These are phyloP conservation scores for Fusarium devonianum DNA, from an alignment of 2,329 filamentous ascomycete species.

Conservation along the genomic window DNA sequence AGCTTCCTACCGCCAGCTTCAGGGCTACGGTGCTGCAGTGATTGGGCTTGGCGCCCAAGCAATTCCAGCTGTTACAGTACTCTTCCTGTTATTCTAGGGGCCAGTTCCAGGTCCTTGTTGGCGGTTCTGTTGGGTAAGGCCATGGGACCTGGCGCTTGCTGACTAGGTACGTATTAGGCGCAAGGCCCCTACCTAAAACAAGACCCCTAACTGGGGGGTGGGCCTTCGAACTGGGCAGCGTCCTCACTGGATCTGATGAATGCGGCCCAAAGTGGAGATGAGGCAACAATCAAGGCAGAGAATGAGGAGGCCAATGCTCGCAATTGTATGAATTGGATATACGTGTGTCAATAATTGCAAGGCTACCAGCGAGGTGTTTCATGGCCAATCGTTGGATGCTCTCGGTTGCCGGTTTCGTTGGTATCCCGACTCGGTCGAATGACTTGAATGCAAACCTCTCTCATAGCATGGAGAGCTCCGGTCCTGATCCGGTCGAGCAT, in stretches of 20 bases:
- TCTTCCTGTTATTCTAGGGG: neutral
- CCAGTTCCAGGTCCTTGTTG: constrained; percentile 2
- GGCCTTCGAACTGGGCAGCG: neutral
- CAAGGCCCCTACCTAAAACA: neutral
- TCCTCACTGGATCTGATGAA: constrained; percentile 14
- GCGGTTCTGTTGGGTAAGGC: neutral
- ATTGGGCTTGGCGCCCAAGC: constrained; percentile 1
- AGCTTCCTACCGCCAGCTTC: neutral
- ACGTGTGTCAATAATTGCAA: constrained; percentile 4
- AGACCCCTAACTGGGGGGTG: constrained; percentile 6
- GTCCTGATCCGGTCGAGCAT: constrained; percentile 11
- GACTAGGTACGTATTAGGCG: constrained; percentile 1
- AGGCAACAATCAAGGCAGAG: constrained; percentile 27
- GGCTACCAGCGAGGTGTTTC: constrained; percentile 20
- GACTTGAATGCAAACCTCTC: no score
- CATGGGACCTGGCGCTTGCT: constrained; percentile 8
- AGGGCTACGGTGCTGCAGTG: neutral
- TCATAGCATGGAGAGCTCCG: no score
- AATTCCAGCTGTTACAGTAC: neutral
- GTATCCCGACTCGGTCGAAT: no score
- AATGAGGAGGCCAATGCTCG: constrained; percentile 8
- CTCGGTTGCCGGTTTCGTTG: constrained; percentile 13
- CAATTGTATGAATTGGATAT: constrained; percentile 17
- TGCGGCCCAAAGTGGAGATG: constrained; percentile 37
- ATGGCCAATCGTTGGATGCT: constrained; percentile 29